phyloP scores from a whole-genome alignment of 768 basidiomycete species.

The Russula compacta region DNA sequence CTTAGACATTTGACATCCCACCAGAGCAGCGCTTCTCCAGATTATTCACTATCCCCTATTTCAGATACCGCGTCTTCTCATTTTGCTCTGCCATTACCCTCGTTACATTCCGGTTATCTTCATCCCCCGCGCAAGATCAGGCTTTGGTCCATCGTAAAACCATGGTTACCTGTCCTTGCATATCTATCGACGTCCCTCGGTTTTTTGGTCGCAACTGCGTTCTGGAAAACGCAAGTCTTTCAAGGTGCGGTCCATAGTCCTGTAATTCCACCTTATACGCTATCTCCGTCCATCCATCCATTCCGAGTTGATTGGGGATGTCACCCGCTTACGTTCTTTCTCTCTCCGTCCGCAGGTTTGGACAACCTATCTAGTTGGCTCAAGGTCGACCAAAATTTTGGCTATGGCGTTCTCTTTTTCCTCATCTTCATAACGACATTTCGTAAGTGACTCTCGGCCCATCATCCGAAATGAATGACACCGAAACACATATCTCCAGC shows the following conservation, averaged over 20 bases:
- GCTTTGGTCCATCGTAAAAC: conserved; percentile 43
- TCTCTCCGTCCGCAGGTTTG: conserved; percentile 42
- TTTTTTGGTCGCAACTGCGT: conserved; percentile 72
- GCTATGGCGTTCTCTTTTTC: conserved; percentile 68
- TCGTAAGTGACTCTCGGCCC: conserved; percentile 43
- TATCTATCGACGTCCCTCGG: conserved; percentile 71
- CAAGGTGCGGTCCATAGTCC: conserved; percentile 42
- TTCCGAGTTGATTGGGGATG: conserved; percentile 5
- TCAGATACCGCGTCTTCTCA: neutral
- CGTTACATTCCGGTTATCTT: conserved; percentile 17
- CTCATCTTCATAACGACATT: conserved; percentile 84
- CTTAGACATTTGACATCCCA: conserved; percentile 6
- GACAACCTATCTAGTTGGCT: conserved; percentile 77
- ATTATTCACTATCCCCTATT: neutral
- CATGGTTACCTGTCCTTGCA: conserved; percentile 69
- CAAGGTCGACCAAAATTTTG: conserved; percentile 58
- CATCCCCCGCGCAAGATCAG: conserved; percentile 18
- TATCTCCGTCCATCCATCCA: conserved; percentile 18
- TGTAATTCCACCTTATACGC: conserved; percentile 1
- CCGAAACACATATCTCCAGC: conserved; percentile 36
- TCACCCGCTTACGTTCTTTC: conserved; percentile 15
- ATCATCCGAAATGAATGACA: conserved; percentile 17
- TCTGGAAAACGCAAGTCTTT: conserved; percentile 79
- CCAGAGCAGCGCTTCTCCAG: neutral
- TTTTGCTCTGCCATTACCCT: conserved; percentile 17